Base-by-base conservation (phyloP, 106 monocot species). In the Dendrobium nobile region DNA sequence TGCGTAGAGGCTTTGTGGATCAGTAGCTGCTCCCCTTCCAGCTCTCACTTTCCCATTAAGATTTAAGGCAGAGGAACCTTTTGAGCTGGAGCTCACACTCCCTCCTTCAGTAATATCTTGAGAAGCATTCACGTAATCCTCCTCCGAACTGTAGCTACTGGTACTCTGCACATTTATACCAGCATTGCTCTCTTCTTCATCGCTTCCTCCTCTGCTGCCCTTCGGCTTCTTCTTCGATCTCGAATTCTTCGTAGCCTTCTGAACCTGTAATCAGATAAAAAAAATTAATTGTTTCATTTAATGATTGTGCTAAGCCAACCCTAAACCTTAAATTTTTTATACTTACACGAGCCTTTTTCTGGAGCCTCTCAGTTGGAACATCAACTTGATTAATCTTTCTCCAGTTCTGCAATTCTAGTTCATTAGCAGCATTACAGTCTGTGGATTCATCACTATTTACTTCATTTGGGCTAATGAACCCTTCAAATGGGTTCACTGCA, bases 1-100 rank as follows among this genome's bases (percentile, higher is more conserved):
- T 78, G 89, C 89, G 68, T 89, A 89, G 41, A 89, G 84, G 84
- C 89, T 89, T 82, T 89, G 89, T 4, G 89, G 84, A 40, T 83
- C 84, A 2, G 84, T 83, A 3, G 89, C 84, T 2, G 87, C 77
- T 28, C 87, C 84, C 6, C 84, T 68, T 20, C 78, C 75, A 27
- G 87, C 87, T 78, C 85, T 82, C 37, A 41, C 41, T 33, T 85
- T 89, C n/a, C 79, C 87, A n/a, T 74, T 80, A 19, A 64, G 18
- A 61, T 70, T 70, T 15, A 70, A 15, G 13, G 72, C 72, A 15
- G 72, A 5, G 42, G 79, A 40, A 3, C 54, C 77, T 72, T 82
- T 88, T 4, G 79, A 67, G 40, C 28, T 20, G 33, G 78, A 42
- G 24, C 16, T 28, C 17, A 27, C 31, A 37, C 40, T 72, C 40